Percentiles rank a stretch among this genome's conserved stretches.
phyloP scores from a whole-genome alignment of 2,329 filamentous ascomycete species.

The Acrocalymma vagum region DNA sequence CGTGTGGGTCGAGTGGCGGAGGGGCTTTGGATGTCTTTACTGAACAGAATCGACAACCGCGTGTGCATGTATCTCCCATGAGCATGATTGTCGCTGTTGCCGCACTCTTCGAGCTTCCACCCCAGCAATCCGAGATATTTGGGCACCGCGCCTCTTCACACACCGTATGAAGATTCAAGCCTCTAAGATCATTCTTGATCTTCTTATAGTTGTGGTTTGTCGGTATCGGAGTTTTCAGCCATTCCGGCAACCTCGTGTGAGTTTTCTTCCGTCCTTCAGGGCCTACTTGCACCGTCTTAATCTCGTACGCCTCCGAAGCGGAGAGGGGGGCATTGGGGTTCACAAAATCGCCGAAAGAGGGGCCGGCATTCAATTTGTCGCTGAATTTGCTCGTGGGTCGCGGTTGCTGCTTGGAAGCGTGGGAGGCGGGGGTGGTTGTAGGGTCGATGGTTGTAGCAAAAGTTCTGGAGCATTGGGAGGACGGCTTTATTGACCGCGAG shows the following conservation, averaged over 20 bases:
- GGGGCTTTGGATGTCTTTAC: slow-evolving; percentile 85
- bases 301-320: slow-evolving; percentile 64
- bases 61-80: slow-evolving; percentile 98
- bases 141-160: slow-evolving; percentile 98
- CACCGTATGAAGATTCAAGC: slow-evolving; percentile 90
- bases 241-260: slow-evolving; percentile 81
- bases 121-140: slow-evolving; percentile 98
- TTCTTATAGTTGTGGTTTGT: slow-evolving; percentile 87
- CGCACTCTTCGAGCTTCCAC: slow-evolving; percentile 83
- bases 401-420: slow-evolving; percentile 34
- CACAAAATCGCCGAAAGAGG: slow-evolving; percentile 71
- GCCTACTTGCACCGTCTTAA: slow-evolving; percentile 69
- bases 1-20: slow-evolving; percentile 89
- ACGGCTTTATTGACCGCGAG: slow-evolving; percentile 21
- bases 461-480: slow-evolving; percentile 28
- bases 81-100: slow-evolving; percentile 99
- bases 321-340: slow-evolving; percentile 52
- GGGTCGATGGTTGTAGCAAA: slow-evolving; percentile 46
- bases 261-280: slow-evolving; percentile 69
- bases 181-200: slow-evolving; percentile 92
- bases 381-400: slow-evolving; percentile 63
- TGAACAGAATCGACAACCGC: slow-evolving; percentile 95
- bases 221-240: slow-evolving; percentile 96
- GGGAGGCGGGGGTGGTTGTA: slow-evolving; percentile 23
- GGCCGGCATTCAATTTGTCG: slow-evolving; percentile 71